A percentile compares a stretch with the other conserved stretches of the same genome.
These are phyloP conservation scores for Diaporthe citriasiana DNA, from an alignment of 2,329 filamentous ascomycete genomes.

Conservation along the genomic window DNA sequence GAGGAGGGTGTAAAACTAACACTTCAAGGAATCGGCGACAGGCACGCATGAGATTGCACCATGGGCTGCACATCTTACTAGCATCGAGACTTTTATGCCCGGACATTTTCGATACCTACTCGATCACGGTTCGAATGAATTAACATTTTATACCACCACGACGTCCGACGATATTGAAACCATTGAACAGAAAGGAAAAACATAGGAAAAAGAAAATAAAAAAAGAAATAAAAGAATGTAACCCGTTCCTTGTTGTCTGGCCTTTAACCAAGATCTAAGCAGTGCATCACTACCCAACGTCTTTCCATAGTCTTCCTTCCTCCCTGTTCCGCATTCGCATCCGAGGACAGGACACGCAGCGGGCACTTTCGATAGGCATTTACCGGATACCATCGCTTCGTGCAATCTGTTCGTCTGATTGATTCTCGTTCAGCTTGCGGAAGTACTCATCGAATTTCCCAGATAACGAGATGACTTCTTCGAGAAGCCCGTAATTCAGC, in stretches of 20 bases:
- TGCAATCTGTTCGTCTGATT: conserved; percentile 32
- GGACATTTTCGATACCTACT: background rate
- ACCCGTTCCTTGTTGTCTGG: background rate
- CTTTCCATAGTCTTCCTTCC: background rate
- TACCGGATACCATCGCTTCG: background rate
- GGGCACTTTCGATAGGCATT: background rate
- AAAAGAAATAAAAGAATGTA: background rate
- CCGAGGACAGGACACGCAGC: background rate
- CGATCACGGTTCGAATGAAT: background rate
- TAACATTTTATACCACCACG: background rate
- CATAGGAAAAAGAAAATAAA: no score
- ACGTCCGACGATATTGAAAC: background rate
- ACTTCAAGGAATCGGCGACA: background rate
- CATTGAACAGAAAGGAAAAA: background rate
- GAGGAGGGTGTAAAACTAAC: no score
- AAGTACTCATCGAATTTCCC: conserved; percentile 37
- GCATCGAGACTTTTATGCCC: background rate
- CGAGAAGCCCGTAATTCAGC: conserved; percentile 12
- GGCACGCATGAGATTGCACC: background rate
- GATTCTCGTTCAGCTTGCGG: conserved; percentile 25
- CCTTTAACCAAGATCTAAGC: background rate
- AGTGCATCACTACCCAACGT: background rate
- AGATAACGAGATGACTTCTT: background rate
- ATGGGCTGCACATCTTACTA: background rate
- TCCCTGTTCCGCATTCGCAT: rapidly evolving